These are phyloP conservation scores for Vicia villosa DNA, from an alignment of 306 rosid species.

Conservation along the genomic window DNA sequence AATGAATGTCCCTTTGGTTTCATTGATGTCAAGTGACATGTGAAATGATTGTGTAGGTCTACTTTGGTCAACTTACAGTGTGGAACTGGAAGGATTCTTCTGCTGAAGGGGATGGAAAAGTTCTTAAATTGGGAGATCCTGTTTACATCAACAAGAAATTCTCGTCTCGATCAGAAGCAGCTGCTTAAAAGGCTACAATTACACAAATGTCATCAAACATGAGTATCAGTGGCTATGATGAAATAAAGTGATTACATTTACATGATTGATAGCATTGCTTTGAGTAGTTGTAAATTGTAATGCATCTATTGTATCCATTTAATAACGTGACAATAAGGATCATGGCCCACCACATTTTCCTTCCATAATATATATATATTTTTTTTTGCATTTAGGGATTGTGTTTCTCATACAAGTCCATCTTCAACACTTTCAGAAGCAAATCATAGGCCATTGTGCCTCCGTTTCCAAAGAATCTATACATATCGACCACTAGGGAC, in stretches of 20 bases:
- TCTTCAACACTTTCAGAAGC: too few relatives aligned
- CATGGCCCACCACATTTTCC: too few relatives aligned
- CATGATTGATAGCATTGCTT: constrained; percentile 1
- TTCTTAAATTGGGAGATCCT: constrained; percentile 61
- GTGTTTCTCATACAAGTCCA: too few relatives aligned
- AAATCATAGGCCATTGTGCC: too few relatives aligned
- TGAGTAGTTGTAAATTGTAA: constrained; percentile 24
- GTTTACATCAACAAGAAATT: constrained; percentile 56
- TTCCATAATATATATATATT: too few relatives aligned
- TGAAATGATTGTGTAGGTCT: constrained; percentile 53
- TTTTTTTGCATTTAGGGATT: too few relatives aligned
- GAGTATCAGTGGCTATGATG: not conserved
- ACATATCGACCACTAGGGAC: too few relatives aligned
- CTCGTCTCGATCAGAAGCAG: constrained; percentile 63
- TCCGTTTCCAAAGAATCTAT: too few relatives aligned
- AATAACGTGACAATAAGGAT: not conserved
- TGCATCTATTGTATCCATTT: constrained; percentile 4
- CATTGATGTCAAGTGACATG: constrained; percentile 24
- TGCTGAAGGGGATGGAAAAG: constrained; percentile 49
- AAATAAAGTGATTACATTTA: not conserved
- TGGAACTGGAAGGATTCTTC: constrained; percentile 65
- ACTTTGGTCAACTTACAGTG: constrained; percentile 80
- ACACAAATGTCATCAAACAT: not conserved
- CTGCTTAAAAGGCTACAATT: constrained; percentile 46
- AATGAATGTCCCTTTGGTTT: not conserved